These are phyloP conservation scores for Trichoderma endophyticum DNA, from an alignment of 2,329 filamentous ascomycete species.

Conservation along the genomic window DNA sequence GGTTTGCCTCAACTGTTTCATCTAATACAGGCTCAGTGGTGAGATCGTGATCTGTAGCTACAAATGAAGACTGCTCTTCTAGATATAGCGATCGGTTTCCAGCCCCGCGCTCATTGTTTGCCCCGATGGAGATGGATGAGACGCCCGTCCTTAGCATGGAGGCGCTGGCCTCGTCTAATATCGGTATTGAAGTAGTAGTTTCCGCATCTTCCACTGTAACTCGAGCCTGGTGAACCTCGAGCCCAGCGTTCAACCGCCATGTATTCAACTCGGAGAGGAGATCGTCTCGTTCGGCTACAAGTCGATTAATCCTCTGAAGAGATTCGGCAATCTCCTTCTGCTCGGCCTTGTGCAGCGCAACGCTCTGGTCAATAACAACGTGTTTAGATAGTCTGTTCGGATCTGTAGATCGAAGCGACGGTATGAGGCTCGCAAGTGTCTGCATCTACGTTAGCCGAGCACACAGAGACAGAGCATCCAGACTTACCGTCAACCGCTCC, in stretches of 20 bases:
- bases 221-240: constrained; percentile 3
- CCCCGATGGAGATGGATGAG: neutral
- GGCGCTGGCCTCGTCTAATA: neutral
- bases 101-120: neutral
- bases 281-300: constrained; percentile 30
- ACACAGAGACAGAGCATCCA: neutral
- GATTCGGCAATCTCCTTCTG: constrained; percentile 23
- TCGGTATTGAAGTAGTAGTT: neutral
- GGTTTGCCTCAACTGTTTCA: neutral
- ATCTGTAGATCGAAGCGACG: constrained; percentile 33
- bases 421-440: constrained; percentile 36
- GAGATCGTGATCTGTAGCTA: neutral
- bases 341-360: constrained; percentile 30
- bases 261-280: constrained; percentile 30
- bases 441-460: constrained; percentile 18
- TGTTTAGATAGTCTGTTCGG: constrained; percentile 39
- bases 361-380: constrained; percentile 37
- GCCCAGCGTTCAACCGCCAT: constrained; percentile 21
- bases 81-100: neutral
- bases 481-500: constrained; percentile 35
- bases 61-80: constrained; percentile 2
- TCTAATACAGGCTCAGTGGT: neutral
- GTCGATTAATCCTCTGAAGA: constrained; percentile 19
- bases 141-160: neutral
- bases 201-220: neutral